Evolutionary conservation across 495 filamentous ascomycete species (phyloP), one percentile per base, ranked within the genome.

Genomic region (Penicillium pulvis): DNA sequence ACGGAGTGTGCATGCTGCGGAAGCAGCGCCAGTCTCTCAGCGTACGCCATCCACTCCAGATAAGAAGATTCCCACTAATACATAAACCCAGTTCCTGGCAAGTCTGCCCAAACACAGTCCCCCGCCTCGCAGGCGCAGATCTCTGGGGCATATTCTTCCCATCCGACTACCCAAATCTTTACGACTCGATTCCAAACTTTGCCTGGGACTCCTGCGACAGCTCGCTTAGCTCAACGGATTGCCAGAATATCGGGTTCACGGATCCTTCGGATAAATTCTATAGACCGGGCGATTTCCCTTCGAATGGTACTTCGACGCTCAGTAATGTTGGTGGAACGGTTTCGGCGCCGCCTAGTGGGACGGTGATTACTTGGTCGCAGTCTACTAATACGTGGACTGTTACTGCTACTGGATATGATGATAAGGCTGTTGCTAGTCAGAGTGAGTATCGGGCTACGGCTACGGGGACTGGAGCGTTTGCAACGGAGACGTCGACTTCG

Each of bases 81-180:
- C 42, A 17, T 36, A 12, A 45, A 19, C 17, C 2, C 46, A 70
- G 67, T 24, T 58, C 67, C 39, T 70, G 65, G 65, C 44, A 70
- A 33, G 47, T 70, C 45, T 70, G 67, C 54, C 67, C 65, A 3
- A 11, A 68, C 54, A 70, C 67, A 19, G 20, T 60, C 33, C 67
- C 67, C 44, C 61, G 23, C 3, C 60, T 68, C 24, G 67, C 67
- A 14, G 67, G 67, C 58, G 65, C 67, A n/a, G 60, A 70, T 20
- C 66, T 68, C 39, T 70, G 67, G 67, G 33, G 28, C 2, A 4
- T 66, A 16, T 68, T 70, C 60, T 70, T 70, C 65, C 65, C 67
- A 8, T 48, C 49, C 35, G 54, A 61, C 51, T 51, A 55, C 6
- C 60, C 65, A 9, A 66, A 70, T 28, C 56, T 70, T 1, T 70